Evolutionary conservation across 345 rosid genomes (phyloP), one percentile per base, ranked within the genome.

Genomic region (Acer yangbiense): DNA sequence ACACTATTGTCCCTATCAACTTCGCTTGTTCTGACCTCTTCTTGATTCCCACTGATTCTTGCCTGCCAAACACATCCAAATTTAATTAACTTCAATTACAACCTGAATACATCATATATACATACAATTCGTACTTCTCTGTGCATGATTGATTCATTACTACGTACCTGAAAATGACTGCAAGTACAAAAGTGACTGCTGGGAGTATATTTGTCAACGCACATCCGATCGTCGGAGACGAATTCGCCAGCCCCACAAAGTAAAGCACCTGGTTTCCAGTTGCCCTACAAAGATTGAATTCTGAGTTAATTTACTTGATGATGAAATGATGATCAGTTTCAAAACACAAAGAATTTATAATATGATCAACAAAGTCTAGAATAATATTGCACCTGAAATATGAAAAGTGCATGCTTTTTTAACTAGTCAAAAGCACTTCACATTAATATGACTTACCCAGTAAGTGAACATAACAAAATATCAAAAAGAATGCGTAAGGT

Each of bases 221-320:
- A 77, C 97, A 92, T n/a, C 92, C 98, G 66, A 92, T 79, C 3
- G 96, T 94, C 2, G 99, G 93, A 57, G 92, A 82, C 21, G 99
- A 83, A 78, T 90, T 78, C 69, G 88, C 81, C 20, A 96, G 87
- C 20, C 99, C 99, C 18, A 94, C 52, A 50, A 96, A 96, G 78
- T 94, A 94, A 21, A 96, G 85, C 18, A 90, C 92, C 76, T 96
- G 98, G 76, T 90, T 96, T 79, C 85, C 90, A 0, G 94, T 88
- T 5, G 82, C 95, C 73, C 98, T 96, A 85, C 85, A 80, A 43
- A 14, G 6, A 9, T 68, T 16, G 9, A 35, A 35, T 9, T 62
- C 21, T n/a, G 20, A 21, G 20, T 65, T 32, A 21, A 13, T 23
- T 65, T 29, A 65, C 18, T 50, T 61, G 18, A 25, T 61, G 17